Evolutionary conservation across 2,329 filamentous ascomycete species (phyloP), one percentile per base, ranked within the genome.

Genomic region (Didymella lethalis): DNA sequence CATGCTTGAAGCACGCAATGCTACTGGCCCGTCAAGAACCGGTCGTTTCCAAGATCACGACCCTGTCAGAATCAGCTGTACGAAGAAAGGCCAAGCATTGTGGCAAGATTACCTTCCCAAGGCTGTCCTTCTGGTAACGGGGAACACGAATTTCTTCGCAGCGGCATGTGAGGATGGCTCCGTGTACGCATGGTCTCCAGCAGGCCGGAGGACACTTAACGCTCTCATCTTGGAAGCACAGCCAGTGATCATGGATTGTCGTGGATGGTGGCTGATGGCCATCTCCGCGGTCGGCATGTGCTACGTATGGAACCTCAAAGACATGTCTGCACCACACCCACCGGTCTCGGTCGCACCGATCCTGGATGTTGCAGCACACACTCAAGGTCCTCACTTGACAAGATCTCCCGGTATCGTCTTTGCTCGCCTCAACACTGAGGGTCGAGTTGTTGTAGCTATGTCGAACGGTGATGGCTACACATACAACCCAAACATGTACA

Each of bases 71-170:
- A 87, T 99, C 41, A 91, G 88, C 5, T 88, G 95, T 38, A 90
- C 88, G 2, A 94, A 92, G 73, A 87, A 92, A 54, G 92, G 92
- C 4, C 87, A 89, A 55, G 82, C 90, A 1, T 77, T 98, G 3
- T 99, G 96, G 95, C 92, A 97, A 71, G 96, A 99, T 72, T 99
- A 92, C 69, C 80, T 99, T 14, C 93, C 94, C 0, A 86, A 90
- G 58, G 88, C 92, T 6, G 90, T 97, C 25, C 85, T 99, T n/a
- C 84, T 98, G 1, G 89, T 96, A 1, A 95, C 94, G 0, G 96
- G 93, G 2, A 98, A 93, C 75, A 88, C 90, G 68, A 88, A 90
- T 66, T 93, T 98, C 73, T 99, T 95, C 91, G 90, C 91, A 0
- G 94, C 90, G 16, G 93, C 91, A 10, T 97, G 93, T 70, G 95